Conservation (phyloP, 2,329 filamentous ascomycete species). For the Verticillium isaacii region DNA sequence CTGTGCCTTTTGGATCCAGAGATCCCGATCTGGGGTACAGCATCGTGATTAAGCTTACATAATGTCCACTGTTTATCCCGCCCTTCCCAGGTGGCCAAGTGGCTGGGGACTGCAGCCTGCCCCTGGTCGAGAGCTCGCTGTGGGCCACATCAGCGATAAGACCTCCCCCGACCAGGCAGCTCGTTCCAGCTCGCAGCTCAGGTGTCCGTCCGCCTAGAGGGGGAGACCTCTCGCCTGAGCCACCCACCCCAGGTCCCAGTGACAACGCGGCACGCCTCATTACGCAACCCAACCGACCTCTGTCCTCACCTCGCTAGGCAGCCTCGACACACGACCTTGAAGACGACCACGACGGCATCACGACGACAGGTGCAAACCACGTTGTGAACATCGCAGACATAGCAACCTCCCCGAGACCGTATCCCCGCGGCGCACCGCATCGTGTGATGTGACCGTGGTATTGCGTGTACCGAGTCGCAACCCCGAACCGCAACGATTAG, state of each 20-base stretch:
- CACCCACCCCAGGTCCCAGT: not conserved
- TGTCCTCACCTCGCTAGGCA: not conserved
- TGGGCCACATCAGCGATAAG: not conserved
- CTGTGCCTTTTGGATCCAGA: not conserved
- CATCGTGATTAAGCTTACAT: not conserved
- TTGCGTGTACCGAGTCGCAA: slow-evolving; percentile 8
- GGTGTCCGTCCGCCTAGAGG: not conserved
- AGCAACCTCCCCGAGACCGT: not conserved
- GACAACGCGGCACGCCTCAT: not conserved
- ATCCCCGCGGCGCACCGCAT: slow-evolving; percentile 2
- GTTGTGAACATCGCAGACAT: too few relatives aligned
- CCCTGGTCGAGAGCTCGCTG: not conserved
- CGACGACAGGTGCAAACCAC: not conserved
- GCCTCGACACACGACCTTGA: not conserved
- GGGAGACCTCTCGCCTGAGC: not conserved
- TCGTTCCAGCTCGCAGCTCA: not conserved
- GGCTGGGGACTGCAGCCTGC: not conserved
- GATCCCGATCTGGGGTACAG: not conserved
- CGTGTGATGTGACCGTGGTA: slow-evolving; percentile 12
- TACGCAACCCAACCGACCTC: not conserved
- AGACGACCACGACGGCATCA: not conserved
- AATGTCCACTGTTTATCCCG: not conserved
- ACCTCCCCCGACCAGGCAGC: not conserved
- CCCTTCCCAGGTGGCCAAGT: not conserved
- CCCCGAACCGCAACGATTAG: not conserved